phyloP scores from a whole-genome alignment of 2,329 filamentous ascomycete genomes.

The Diplodia scrobiculata region DNA sequence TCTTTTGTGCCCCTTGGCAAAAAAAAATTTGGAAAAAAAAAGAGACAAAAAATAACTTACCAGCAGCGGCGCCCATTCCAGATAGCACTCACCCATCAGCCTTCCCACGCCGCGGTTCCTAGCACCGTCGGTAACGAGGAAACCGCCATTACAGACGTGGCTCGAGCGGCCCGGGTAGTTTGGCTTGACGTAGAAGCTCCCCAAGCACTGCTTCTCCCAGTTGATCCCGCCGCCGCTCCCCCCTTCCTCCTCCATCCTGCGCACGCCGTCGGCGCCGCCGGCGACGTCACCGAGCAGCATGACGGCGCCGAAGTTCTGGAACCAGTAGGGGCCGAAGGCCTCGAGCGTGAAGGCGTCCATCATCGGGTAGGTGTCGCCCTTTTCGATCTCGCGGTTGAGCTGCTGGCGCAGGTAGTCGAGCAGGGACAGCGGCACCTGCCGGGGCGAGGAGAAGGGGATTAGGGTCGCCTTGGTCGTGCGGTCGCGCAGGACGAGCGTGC shows the following conservation, averaged over 20 bases:
- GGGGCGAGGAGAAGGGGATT: slow-evolving; percentile 75
- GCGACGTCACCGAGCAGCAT: slow-evolving; percentile 78
- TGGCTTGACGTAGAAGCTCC: slow-evolving; percentile 91
- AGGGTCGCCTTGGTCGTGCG: slow-evolving; percentile 81
- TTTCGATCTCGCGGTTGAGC: slow-evolving; percentile 86
- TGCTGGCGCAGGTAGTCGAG: slow-evolving; percentile 78
- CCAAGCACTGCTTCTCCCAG: slow-evolving; percentile 79
- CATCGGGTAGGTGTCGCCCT: slow-evolving; percentile 91
- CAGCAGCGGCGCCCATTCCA: slow-evolving; percentile 57
- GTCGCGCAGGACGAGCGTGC: slow-evolving; percentile 80
- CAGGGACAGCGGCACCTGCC: slow-evolving; percentile 74
- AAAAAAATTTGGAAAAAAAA: neutral
- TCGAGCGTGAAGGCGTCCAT: slow-evolving; percentile 72
- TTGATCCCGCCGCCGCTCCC: slow-evolving; percentile 47
- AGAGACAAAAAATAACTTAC: slow-evolving; percentile 34
- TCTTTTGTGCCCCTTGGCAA: neutral
- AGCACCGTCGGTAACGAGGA: slow-evolving; percentile 52
- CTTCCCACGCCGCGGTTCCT: slow-evolving; percentile 55
- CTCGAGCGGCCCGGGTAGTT: slow-evolving; percentile 90
- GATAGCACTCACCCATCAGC: slow-evolving; percentile 56
- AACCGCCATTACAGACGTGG: slow-evolving; percentile 75
- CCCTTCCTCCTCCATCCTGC: slow-evolving; percentile 48
- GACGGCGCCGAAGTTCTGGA: slow-evolving; percentile 84
- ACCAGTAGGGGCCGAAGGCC: slow-evolving; percentile 82
- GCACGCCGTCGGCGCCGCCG: slow-evolving; percentile 50